phyloP scores from a whole-genome alignment of 805 yeast genomes.

The Hagleromyces aurorensis region DNA sequence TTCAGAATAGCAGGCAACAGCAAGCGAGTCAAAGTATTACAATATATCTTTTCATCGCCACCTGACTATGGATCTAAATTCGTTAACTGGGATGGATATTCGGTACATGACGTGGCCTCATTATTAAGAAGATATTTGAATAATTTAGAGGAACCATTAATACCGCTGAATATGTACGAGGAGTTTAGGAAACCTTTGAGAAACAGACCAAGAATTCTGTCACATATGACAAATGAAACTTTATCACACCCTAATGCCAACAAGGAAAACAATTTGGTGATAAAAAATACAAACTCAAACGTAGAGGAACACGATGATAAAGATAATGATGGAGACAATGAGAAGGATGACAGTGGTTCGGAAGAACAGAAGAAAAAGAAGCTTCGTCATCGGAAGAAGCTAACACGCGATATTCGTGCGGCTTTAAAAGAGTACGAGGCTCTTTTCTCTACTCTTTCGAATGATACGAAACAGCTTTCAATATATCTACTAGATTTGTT shows the following conservation, averaged over 20 bases:
- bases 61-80: conserved; percentile 86
- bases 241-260: conserved; percentile 33
- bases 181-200: conserved; percentile 70
- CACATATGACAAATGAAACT: conserved; percentile 46
- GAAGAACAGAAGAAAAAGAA: conserved; percentile 33
- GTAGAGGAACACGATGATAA: conserved; percentile 7
- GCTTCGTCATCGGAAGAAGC: conserved; percentile 45
- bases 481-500: conserved; percentile 82
- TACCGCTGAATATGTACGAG: conserved; percentile 72
- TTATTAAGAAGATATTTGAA: conserved; percentile 78
- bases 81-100: conserved; percentile 79
- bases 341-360: conserved; percentile 14
- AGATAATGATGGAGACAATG: conserved; percentile 14
- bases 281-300: background rate
- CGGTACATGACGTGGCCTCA: conserved; percentile 95
- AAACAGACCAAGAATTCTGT: conserved; percentile 55
- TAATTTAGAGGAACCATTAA: conserved; percentile 84
- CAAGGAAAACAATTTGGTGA: conserved; percentile 20
- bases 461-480: conserved; percentile 70
- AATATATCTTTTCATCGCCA: conserved; percentile 72
- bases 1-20: conserved; percentile 90
- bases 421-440: conserved; percentile 65
- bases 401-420: conserved; percentile 55
- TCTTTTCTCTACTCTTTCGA: conserved; percentile 63
- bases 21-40: conserved; percentile 79